Percentiles rank a stretch among this genome's conserved stretches.
phyloP scores from a whole-genome alignment of 2,329 filamentous ascomycete species.

The Neonectria coccinea region DNA sequence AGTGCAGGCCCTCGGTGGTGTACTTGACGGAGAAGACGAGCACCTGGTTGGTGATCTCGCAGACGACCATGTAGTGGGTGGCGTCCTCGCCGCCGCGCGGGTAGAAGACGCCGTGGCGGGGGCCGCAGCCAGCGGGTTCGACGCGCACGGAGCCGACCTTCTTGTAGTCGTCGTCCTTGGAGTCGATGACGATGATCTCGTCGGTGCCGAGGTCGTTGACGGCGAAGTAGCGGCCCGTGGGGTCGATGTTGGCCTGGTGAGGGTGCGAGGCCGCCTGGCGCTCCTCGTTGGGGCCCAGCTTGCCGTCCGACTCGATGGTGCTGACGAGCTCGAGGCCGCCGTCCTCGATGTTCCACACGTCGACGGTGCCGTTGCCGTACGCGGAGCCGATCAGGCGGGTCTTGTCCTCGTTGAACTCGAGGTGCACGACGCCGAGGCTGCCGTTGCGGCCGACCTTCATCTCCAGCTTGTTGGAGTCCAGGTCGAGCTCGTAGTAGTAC shows the following conservation, averaged over 20 bases:
- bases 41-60: slow-evolving; percentile 60
- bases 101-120: slow-evolving; percentile 64
- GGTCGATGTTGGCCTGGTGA: slow-evolving; percentile 62
- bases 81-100: slow-evolving; percentile 48
- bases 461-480: slow-evolving; percentile 46
- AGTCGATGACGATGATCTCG: slow-evolving; percentile 59
- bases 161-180: slow-evolving; percentile 54
- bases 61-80: slow-evolving; percentile 61
- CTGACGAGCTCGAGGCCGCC: slow-evolving; percentile 54
- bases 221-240: slow-evolving; percentile 61
- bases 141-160: slow-evolving; percentile 52
- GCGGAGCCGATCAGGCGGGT: slow-evolving; percentile 59
- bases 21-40: slow-evolving; percentile 58
- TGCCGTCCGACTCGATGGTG: slow-evolving; percentile 50
- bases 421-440: slow-evolving; percentile 59
- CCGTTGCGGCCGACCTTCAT: slow-evolving; percentile 48
- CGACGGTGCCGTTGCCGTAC: slow-evolving; percentile 56
- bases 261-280: slow-evolving; percentile 54
- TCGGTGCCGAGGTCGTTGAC: slow-evolving; percentile 64
- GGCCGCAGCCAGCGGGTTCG: slow-evolving; percentile 56
- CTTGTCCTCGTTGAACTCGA: slow-evolving; percentile 59
- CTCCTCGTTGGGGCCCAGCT: slow-evolving; percentile 49
- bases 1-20: slow-evolving; percentile 49
- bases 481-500: slow-evolving; percentile 55
- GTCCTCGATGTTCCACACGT: slow-evolving; percentile 59